A percentile compares a stretch with the other conserved stretches of the same genome.
phyloP scores from a whole-genome alignment of 2,329 filamentous ascomycete species.

The Tolypocladium album region DNA sequence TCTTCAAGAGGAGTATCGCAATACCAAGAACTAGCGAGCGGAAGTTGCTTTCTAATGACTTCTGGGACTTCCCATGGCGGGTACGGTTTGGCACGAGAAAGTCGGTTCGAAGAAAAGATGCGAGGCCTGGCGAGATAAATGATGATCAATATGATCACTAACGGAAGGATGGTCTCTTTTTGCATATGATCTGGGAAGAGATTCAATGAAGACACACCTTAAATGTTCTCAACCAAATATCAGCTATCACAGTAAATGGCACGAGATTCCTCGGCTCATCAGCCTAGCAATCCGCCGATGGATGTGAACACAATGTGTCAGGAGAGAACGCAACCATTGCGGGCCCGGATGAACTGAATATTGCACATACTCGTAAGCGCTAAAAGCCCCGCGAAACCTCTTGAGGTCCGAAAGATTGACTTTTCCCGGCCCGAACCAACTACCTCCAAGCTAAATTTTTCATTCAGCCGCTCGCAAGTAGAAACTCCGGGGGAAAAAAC shows the following conservation, averaged over 20 bases:
- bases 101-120: not conserved
- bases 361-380: not conserved
- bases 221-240: too few species aligned
- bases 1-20: not conserved
- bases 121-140: not conserved
- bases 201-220: not conserved
- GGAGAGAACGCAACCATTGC: too few species aligned
- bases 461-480: not conserved
- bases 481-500: not conserved
- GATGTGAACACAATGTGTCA: not conserved
- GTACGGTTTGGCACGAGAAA: not conserved
- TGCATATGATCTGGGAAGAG: not conserved
- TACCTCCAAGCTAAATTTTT: not conserved
- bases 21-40: not conserved
- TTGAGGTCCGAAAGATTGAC: not conserved
- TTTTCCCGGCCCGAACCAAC: not conserved
- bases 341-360: not conserved
- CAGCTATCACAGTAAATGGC: not conserved
- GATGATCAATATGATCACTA: not conserved
- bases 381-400: not conserved
- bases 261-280: not conserved
- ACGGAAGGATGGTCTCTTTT: not conserved
- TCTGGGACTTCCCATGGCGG: not conserved
- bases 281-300: not conserved
- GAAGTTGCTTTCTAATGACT: not conserved